Conservation (phyloP, 164 flowering plant genomes). For the Echeveria elegans region DNA sequence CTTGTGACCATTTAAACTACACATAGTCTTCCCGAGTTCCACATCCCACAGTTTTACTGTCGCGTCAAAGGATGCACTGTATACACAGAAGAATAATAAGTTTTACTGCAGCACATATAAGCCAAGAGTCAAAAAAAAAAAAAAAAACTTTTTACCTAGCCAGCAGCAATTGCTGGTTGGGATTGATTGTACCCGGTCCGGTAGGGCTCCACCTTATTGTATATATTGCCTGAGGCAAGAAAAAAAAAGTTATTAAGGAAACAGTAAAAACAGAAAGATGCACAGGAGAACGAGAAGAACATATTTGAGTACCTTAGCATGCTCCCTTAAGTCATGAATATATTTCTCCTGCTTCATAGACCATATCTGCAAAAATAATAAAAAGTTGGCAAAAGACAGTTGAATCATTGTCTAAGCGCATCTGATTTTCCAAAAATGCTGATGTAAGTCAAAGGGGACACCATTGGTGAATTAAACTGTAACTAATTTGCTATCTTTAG, state of each 20-base stretch:
- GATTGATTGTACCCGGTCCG: slow-evolving; percentile 80
- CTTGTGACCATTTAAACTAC: slow-evolving; percentile 80
- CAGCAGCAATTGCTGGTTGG: slow-evolving; percentile 68
- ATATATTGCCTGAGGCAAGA: slow-evolving; percentile 71
- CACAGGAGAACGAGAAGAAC: background rate
- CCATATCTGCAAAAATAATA: slow-evolving; percentile 66
- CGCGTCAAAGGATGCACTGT: slow-evolving; percentile 93
- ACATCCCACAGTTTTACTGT: slow-evolving; percentile 92
- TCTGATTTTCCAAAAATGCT: background rate
- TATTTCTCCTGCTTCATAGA: slow-evolving; percentile 73
- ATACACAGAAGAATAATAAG: slow-evolving; percentile 5
- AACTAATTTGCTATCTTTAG: too few relatives aligned
- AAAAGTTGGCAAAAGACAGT: background rate
- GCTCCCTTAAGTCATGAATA: slow-evolving; percentile 78
- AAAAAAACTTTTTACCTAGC: slow-evolving; percentile 58
- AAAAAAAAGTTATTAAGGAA: background rate
- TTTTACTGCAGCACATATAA: background rate
- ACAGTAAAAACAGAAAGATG: background rate
- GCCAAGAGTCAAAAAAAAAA: background rate
- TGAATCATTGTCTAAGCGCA: background rate
- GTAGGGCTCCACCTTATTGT: slow-evolving; percentile 97
- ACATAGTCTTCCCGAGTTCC: slow-evolving; percentile 50
- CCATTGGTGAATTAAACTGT: too few relatives aligned
- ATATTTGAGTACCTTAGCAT: slow-evolving; percentile 48
- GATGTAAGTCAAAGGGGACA: background rate